These are phyloP conservation scores for Xylariaceae sp. DNA, from an alignment of 2,329 filamentous ascomycete genomes.

Conservation along the genomic window DNA sequence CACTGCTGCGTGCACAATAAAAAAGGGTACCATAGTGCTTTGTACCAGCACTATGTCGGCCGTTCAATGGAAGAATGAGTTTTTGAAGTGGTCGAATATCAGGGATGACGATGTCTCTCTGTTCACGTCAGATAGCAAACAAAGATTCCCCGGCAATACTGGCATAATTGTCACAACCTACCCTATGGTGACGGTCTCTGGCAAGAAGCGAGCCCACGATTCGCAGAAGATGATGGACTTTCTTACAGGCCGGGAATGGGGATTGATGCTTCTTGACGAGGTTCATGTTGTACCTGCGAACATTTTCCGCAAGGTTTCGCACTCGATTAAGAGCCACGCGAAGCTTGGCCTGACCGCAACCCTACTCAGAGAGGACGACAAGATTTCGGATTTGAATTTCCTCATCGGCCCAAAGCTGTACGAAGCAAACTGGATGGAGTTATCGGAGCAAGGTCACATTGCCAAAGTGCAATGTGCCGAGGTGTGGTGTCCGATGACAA, in stretches of 20 bases:
- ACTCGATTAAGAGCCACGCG: conserved; percentile 89
- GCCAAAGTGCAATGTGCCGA: conserved; percentile 97
- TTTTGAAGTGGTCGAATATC: conserved; percentile 97
- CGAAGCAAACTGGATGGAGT: conserved; percentile 99
- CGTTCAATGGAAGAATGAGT: conserved; percentile 94
- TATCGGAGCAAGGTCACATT: conserved; percentile 95
- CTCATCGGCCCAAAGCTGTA: conserved; percentile 96
- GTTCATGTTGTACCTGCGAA: conserved; percentile 97
- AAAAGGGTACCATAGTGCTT: conserved; percentile 92
- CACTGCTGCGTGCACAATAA: conserved; percentile 95
- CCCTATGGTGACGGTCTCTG: conserved; percentile 95
- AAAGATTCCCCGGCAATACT: conserved; percentile 80
- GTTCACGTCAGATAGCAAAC: conserved; percentile 92
- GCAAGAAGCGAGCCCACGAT: conserved; percentile 80
- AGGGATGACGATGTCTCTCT: conserved; percentile 91
- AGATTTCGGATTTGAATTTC: conserved; percentile 97
- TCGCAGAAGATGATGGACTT: conserved; percentile 98
- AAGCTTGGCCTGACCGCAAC: conserved; percentile 96
- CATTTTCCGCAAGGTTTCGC: conserved; percentile 94
- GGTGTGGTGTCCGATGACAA: conserved; percentile 99
- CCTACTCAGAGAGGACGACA: conserved; percentile 93
- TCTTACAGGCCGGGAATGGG: conserved; percentile 87
- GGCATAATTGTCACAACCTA: conserved; percentile 98
- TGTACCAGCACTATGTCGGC: conserved; percentile 98
- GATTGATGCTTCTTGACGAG: conserved; percentile 94